These are phyloP conservation scores for Pontederia crassipes DNA, from an alignment of 176 grass and related monocot genomes.

Conservation along the genomic window DNA sequence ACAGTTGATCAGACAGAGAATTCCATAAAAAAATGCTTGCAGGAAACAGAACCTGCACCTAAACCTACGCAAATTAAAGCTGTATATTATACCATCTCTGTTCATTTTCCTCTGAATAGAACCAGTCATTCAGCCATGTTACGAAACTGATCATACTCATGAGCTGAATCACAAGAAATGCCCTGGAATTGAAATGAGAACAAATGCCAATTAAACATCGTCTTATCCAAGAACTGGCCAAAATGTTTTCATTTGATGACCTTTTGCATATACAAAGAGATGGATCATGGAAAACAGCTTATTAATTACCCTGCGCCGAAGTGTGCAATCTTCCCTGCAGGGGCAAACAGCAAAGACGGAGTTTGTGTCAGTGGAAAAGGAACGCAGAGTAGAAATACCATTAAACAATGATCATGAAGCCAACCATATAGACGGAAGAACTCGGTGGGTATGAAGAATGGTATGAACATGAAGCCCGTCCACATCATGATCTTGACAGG, in stretches of 20 bases:
- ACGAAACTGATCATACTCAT: slow-evolving; percentile 84
- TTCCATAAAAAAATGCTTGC: too few species aligned
- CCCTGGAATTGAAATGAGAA: slow-evolving; percentile 26
- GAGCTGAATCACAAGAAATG: slow-evolving; percentile 87
- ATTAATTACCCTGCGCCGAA: slow-evolving; percentile 79
- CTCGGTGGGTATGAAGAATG: slow-evolving; percentile 71
- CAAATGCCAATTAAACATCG: not conserved
- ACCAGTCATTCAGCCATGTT: slow-evolving; percentile 88
- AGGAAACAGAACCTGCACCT: too few species aligned
- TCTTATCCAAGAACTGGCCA: slow-evolving; percentile 6
- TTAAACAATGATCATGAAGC: not conserved
- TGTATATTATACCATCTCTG: slow-evolving; percentile 51
- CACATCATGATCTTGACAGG: slow-evolving; percentile 76
- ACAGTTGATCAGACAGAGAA: too few species aligned
- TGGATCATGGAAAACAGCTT: not conserved
- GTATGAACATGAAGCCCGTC: slow-evolving; percentile 53
- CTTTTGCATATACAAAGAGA: not conserved
- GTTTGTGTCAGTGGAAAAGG: slow-evolving; percentile 2
- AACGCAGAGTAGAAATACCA: not conserved
- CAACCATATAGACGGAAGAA: slow-evolving; percentile 86
- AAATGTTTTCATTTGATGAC: not conserved
- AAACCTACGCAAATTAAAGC: too few species aligned
- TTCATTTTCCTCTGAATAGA: slow-evolving; percentile 44
- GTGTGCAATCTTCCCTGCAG: slow-evolving; percentile 69
- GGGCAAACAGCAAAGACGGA: not conserved